Evolutionary conservation across 2,329 filamentous ascomycete species (phyloP).

Genomic region (Ophiostoma ips): DNA sequence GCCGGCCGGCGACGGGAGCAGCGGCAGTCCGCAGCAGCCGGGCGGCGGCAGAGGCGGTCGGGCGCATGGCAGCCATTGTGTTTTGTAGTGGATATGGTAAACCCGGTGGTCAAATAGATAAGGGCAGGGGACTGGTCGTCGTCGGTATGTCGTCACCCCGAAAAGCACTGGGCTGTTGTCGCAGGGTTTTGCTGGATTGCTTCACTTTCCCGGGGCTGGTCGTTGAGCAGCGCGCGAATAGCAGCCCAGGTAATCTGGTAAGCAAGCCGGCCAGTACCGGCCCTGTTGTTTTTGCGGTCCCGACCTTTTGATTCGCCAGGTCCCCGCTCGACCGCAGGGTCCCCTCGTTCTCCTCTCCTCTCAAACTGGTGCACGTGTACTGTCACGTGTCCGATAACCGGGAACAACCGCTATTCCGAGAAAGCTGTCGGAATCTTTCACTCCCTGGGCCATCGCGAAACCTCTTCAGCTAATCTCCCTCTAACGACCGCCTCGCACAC

Average conservation of each 20-base stretch:
- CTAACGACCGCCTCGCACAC: conserved; percentile 1
- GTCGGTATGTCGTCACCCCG: neutral
- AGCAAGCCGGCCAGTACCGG: conserved; percentile 13
- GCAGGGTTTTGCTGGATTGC: conserved; percentile 1
- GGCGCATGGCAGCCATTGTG: conserved; percentile 52
- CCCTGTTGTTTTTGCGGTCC: conserved; percentile 5
- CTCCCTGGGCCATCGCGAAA: conserved; percentile 9
- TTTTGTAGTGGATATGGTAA: neutral
- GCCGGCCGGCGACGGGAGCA: conserved; percentile 9
- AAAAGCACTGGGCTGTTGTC: neutral
- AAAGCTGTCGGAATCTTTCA: conserved; percentile 13
- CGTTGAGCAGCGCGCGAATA: conserved; percentile 9
- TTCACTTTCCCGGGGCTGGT: conserved; percentile 1
- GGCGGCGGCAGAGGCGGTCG: conserved; percentile 34
- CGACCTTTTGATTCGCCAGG: neutral
- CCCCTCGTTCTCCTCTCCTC: too few relatives aligned
- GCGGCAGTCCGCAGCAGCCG: conserved; percentile 35
- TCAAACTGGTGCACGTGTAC: conserved; percentile 1
- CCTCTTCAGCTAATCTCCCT: conserved; percentile 4
- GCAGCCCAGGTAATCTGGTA: conserved; percentile 10
- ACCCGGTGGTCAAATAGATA: neutral
- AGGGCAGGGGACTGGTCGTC: neutral
- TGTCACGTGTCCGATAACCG: conserved; percentile 15
- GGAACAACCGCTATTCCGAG: conserved; percentile 22
- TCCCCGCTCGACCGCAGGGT: neutral